Base-by-base conservation (phyloP, 805 yeast species). In the Candida vartiovaarae region DNA sequence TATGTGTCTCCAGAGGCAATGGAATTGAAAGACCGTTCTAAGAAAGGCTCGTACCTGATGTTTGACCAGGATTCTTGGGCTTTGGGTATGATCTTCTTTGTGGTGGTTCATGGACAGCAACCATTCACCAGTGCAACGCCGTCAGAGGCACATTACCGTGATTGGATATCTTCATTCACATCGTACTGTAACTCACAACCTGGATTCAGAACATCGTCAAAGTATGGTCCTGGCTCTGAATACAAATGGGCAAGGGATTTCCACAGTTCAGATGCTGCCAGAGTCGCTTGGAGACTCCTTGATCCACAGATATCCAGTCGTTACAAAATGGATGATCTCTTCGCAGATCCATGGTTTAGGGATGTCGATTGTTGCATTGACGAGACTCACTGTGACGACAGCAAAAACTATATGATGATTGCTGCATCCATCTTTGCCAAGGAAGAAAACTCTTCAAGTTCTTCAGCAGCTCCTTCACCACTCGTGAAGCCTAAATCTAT, bases 1-100 rank as follows among this genome's bases (percentile, higher is more conserved):
- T 84, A 82, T 60, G 76, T 82, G 9, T 79, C 91, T 4, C 93
- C 95, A 2, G 93, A 84, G 61, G 85, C 83, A 11, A 73, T 78
- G 75, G 59, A 64, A 27, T 65, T 75, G 49, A 70, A 68, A 46
- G 73, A 66, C 33, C 62, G 57, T 42, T 43, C 55, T 7, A 54
- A 61, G 42, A 56, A 59, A 40, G 56, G 59, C 28, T 63, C 73
- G 5, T 80, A 78, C 62, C 76, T 82, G 56, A 84, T 89, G 1
- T 79, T 77, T 53, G 71, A 72, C 48, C 76, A 83, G 70, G 95
- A 84, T 63, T 65, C 70, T 56, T 84, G 89, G 84, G 78, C 85
- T 1, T 61, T 84, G 33, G 95, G 93, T 28, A 71, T 84, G 66
- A 58, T 84, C 15, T 63, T 84, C 36, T 80, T 79, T 57, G 78